These are phyloP conservation scores for Raphanus sativus DNA, from an alignment of 345 rosid species.

Conservation along the genomic window DNA sequence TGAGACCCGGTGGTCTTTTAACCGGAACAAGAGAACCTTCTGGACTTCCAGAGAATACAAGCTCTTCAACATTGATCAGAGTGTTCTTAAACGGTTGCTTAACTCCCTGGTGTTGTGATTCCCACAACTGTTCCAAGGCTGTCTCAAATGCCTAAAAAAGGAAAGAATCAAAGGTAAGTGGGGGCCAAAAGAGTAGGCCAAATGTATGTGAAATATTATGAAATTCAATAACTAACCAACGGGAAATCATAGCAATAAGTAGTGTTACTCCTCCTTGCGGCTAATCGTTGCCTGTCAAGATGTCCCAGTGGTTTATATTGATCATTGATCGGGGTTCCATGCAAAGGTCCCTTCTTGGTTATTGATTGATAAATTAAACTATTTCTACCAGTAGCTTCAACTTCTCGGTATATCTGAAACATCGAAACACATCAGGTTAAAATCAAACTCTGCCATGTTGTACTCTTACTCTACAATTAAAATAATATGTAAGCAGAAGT, in stretches of 20 bases:
- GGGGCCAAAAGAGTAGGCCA: not conserved
- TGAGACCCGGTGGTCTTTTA: slow-evolving; percentile 71
- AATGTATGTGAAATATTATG: not conserved
- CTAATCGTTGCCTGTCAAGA: slow-evolving; percentile 76
- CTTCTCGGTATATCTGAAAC: slow-evolving; percentile 86
- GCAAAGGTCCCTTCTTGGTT: slow-evolving; percentile 61
- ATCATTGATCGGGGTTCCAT: slow-evolving; percentile 58
- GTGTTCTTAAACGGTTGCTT: slow-evolving; percentile 49
- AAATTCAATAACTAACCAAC: slow-evolving; percentile 56
- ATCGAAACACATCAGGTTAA: not conserved
- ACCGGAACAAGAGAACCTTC: slow-evolving; percentile 61
- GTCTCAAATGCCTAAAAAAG: slow-evolving; percentile 82
- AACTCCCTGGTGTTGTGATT: slow-evolving; percentile 53
- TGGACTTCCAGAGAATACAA: slow-evolving; percentile 58
- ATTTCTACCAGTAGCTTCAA: slow-evolving; percentile 58
- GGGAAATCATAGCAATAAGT: slow-evolving; percentile 99
- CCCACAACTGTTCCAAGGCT: slow-evolving; percentile 76
- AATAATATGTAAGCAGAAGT: slow-evolving; percentile 8
- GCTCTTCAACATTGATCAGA: slow-evolving; percentile 69
- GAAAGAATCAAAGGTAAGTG: slow-evolving; percentile 16
- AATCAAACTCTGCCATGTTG: slow-evolving; percentile 3
- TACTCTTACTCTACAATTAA: slow-evolving; percentile 8
- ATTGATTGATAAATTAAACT: slow-evolving; percentile 66
- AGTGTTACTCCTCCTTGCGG: slow-evolving; percentile 79
- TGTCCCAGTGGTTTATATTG: slow-evolving; percentile 70